Conservation (phyloP, 2,329 filamentous ascomycete genomes). For the Beauveria caledonica region DNA sequence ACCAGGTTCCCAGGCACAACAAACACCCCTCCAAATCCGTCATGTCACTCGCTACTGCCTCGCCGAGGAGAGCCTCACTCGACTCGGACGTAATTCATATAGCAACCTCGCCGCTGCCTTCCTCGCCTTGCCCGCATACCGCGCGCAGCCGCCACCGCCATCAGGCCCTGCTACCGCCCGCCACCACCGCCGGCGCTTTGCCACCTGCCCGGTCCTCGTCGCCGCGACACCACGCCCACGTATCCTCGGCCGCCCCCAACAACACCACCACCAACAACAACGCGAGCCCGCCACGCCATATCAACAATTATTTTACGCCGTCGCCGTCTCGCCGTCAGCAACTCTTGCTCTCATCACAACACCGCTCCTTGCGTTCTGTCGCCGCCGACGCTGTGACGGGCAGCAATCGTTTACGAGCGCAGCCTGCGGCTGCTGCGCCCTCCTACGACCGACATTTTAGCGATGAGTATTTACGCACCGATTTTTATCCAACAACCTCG, state of each 20-base stretch:
- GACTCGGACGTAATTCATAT: constrained; percentile 1
- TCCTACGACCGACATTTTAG: constrained; percentile 19
- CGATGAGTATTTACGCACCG: constrained; percentile 19
- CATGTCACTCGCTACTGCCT: constrained; percentile 10
- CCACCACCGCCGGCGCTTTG: constrained; percentile 12
- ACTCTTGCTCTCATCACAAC: background rate
- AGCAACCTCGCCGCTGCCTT: background rate
- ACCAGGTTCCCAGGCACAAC: constrained; percentile 1
- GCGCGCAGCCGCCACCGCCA: background rate
- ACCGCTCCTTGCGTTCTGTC: background rate
- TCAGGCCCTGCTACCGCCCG: constrained; percentile 1
- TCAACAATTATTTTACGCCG: background rate
- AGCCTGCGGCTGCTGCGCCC: background rate
- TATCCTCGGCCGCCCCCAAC: background rate
- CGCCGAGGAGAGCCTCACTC: constrained; percentile 1
- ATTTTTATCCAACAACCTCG: constrained; percentile 26
- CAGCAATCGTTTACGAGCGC: background rate
- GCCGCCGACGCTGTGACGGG: background rate
- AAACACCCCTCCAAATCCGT: background rate
- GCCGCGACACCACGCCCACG: constrained; percentile 10
- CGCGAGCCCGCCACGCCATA: constrained; percentile 6
- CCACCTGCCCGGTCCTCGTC: constrained; percentile 14
- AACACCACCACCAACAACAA: background rate
- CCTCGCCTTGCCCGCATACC: background rate
- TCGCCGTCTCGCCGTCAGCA: background rate